Base-by-base conservation (phyloP, 805 yeast species). In the Diddensiella transvaalensis region DNA sequence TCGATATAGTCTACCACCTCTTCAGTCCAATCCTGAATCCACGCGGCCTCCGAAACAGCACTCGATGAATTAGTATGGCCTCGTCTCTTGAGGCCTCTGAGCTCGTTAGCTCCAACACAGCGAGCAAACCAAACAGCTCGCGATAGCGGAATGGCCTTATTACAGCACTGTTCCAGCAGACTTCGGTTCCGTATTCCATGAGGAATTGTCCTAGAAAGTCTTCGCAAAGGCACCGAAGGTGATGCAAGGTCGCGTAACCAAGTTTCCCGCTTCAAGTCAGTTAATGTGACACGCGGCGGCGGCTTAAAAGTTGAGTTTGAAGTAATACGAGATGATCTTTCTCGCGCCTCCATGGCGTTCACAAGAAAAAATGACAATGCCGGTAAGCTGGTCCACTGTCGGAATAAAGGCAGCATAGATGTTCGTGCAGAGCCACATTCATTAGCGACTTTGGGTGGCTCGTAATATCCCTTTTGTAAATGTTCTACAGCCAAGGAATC, bases 91-190 rank as follows among this genome's bases (percentile, higher is more conserved):
- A 82, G 58, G 13, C 79, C 79, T 22, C 85, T 64, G 29, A 80
- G 71, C 57, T 88, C 96, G 53, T 89, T 85, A 10, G 86, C 82
- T 21, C 90, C 82, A 2, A 90, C 87, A 64, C 96, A 87, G 54
- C 87, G 80, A 2, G 91, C 85, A 51, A 93, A 76, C 99, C 99
- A 91, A 1, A 91, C 65, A 0, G 96, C 96, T 51, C 97, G 71
- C n/a, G 77, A 62, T 1, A 85, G 69, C 0, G 98, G 96, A 0
- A 91, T 82, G 29, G 70, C 68, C 59, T 83, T 82, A 21, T 69
- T 60, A 51, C 84, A 76, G 54, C 95, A 76, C 51, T 83, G 86
- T 53, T 89, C 96, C 2, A 91, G 62, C 17, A 91, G 70, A 1
- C 76, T 74, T 55, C 80, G 79, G 61, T 87, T 85, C 54, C 90